Base-by-base conservation (phyloP, 2,329 filamentous ascomycete species). In the Sphaceloma murrayae region DNA sequence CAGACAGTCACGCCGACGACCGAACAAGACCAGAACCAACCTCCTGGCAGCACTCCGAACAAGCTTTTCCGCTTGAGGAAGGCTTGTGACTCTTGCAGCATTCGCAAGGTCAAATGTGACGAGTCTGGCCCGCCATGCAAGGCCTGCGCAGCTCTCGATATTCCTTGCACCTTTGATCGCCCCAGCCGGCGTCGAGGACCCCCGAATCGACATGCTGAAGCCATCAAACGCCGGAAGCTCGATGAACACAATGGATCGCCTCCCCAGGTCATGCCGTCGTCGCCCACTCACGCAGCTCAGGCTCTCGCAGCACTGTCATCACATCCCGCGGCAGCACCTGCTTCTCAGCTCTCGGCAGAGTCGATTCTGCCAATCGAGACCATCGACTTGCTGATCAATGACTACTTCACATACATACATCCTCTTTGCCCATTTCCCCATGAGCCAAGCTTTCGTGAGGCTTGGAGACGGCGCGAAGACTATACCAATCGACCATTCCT, bases 381-480 rank as follows among this genome's bases (percentile, higher is more conserved):
- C 8, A 65, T 88, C 43, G 73, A 81, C 54, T 70, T 80, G 2
- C 68, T 87, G 11, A 74, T 88, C 46, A 80, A 87, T 58, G 83
- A 88, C 64, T 88, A 85, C 69, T 88, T 87, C 63, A 85, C 80
- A 13, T 86, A 86, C 58, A 80, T 87, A 43, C 81, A 87, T 53
- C 83, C 83, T 1, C 70, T 88, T 6, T 76, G 75, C 47, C 83
- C 83, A 0, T 87, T 88, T 46, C 83, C 83, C 0, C 83, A 88
- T 59, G 81, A 87, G 57, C 81, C 82, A 0, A 82, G 80, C 3
- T 87, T 88, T 58, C 74, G 82, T 16, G 73, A 77, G 49, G 77
- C 77, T 1, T 83, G 85, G 59, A 70, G 70, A 5, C 72, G 72
- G 45, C 71, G 82, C 24, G 75, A 83, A 55, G 82, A 86, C 56